Evolutionary conservation across 1,284 basidiomycete genomes (phyloP).

Genomic region (Anthracocystis panici-leucophaei): DNA sequence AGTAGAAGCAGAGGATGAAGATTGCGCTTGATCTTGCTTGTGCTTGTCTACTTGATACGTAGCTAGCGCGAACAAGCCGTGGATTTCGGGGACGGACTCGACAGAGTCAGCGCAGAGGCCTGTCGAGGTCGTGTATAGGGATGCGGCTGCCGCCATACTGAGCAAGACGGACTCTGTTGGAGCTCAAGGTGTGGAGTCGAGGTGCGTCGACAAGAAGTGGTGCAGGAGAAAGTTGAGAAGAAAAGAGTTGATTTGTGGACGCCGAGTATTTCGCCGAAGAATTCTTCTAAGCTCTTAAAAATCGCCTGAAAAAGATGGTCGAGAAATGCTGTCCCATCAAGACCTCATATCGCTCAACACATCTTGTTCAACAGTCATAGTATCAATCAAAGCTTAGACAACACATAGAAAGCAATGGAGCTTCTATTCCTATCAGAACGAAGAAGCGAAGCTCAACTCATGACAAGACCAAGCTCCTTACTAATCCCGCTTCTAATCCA

Average conservation of each 20-base stretch:
- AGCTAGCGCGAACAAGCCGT: conserved; percentile 62
- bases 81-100: conserved; percentile 56
- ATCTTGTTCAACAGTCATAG: background rate
- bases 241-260: conserved; percentile 7
- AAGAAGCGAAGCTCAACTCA: background rate
- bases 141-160: conserved; percentile 18
- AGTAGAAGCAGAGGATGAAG: conserved; percentile 17
- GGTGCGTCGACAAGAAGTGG: background rate
- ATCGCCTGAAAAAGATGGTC: background rate
- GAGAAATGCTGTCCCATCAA: background rate
- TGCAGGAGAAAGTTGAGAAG: conserved; percentile 3
- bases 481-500: conserved; percentile 53
- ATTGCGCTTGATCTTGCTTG: conserved; percentile 31
- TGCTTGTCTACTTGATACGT: conserved; percentile 68
- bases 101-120: conserved; percentile 65
- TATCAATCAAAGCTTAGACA: too few species aligned
- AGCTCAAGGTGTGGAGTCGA: too few species aligned
- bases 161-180: too few species aligned
- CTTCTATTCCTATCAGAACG: background rate
- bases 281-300: background rate
- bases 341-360: background rate
- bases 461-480: conserved; percentile 32
- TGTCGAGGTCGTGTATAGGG: conserved; percentile 57
- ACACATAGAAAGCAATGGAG: background rate
- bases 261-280: conserved; percentile 23